Percentiles rank a stretch among this genome's conserved stretches.
phyloP scores from a whole-genome alignment of 83 land plant genomes.

The Thuja plicata region DNA sequence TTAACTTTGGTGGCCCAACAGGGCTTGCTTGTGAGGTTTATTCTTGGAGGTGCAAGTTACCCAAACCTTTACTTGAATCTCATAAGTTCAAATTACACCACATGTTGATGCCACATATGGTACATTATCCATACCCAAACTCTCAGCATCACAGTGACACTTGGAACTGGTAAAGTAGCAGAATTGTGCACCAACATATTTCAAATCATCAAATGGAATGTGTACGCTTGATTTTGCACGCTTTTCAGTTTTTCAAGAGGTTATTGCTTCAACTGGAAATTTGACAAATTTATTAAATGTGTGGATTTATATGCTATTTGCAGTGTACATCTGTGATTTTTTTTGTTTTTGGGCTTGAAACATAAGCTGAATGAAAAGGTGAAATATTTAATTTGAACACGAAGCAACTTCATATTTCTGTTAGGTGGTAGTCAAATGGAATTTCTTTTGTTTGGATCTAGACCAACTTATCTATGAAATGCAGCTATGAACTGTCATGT shows the following conservation, averaged over 20 bases:
- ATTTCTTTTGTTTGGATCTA: background rate
- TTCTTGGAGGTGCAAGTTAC: background rate
- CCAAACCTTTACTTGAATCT: no score
- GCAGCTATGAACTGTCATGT: background rate
- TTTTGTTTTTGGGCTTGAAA: background rate
- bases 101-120: background rate
- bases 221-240: background rate
- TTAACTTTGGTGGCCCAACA: background rate
- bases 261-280: background rate
- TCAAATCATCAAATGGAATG: background rate
- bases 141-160: background rate
- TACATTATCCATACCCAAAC: background rate
- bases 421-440: background rate
- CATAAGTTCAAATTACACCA: no score
- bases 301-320: background rate
- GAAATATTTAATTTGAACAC: background rate
- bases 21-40: background rate
- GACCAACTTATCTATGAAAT: background rate
- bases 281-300: background rate
- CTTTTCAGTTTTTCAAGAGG: background rate
- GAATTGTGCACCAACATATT: background rate
- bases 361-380: background rate
- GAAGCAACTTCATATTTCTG: background rate
- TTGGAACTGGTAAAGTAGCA: background rate
- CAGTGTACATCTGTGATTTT: background rate